Base-by-base conservation (phyloP, 257 asterid species). In the Nicotiana noctiflora region DNA sequence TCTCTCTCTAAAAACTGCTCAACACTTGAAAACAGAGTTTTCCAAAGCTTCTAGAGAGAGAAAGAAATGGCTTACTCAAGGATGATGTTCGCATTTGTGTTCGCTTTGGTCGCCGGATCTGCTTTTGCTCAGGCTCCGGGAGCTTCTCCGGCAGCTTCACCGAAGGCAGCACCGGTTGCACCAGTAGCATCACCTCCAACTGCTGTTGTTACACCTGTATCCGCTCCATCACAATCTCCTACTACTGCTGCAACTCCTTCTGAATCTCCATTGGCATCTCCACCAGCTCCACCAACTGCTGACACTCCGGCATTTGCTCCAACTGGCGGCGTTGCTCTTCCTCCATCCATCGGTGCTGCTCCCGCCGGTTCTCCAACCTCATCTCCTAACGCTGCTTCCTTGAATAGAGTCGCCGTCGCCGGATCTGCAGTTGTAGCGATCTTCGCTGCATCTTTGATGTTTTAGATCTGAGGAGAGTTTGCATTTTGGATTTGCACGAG, bases 111-210 rank as follows among this genome's bases (percentile, higher is more conserved):
- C 14, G 75, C 82, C 12, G 89, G 86, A 80, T 87, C 89, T 9
- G 90, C 88, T 8, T 37, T 85, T 1, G 84, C 88, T 82, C 92
- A 90, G 79, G 85, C 90, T 32, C 94, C 94, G 17, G 88, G 82
- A 81, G 84, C 85, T 13, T 82, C 91, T 12, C 94, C 94, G 17
- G 27, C 12, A 13, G 86, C 89, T 70, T 9, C 92, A 29, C 93
- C 93, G 8, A 85, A 34, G 46, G 72, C 66, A 8, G 51, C 90
- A 27, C 86, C 87, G 1, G 60, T 82, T 8, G 49, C 49, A n/a
- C 88, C 89, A 1, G 84, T 83, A 0, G 75, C 86, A 0, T 11
- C 84, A 0, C 86, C 88, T 1, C 82, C 81, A 5, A 31, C 60
- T 23, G 3, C 84, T 2, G 68, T 70, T 4, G 72, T 83, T 10